Evolutionary conservation across 2,329 filamentous ascomycete species (phyloP), one percentile per base, ranked within the genome.

Genomic region (Phymatotrichopsis omnivora): DNA sequence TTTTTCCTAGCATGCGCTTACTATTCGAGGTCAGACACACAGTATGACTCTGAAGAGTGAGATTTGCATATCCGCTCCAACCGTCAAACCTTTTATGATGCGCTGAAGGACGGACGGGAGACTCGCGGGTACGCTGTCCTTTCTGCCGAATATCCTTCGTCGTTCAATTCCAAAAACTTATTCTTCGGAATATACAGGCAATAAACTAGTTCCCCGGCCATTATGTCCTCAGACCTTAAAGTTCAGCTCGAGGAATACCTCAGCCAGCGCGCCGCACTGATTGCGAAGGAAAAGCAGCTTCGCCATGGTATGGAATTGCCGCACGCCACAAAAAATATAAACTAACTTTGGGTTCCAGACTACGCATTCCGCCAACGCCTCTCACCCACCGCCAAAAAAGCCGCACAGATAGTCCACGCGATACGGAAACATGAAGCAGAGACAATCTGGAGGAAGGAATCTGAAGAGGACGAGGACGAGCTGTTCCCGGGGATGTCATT

Each of bases 401-500:
- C 91, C 23, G 82, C 82, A 60, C 71, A 73, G 43, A 89, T 96
- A 52, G 83, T 94, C 39, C 74, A 78, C 5, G 74, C 76, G 50
- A 91, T 95, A 59, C 78, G 86, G 32, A 73, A 76, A 40, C 75
- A 84, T 57, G 89, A 96, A 66, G 75, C 79, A 58, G 68, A 72
- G 41, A 79, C 76, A 2, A 68, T 89, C 49, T 94, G 86, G 87
- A 85, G 79, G 7, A 69, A 74, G 24, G 73, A 76, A 34, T 75
- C 82, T 38, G 78, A 87, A 59, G 71, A 74, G 53, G 66, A 75
- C 45, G 67, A 65, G n/a, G 63, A 67, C 20, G 70, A 76, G 56
- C 72, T 89, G 39, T 85, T 82, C 60, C 85, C 85, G 0, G 87
- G 87, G 8, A 93, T 94, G 81, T 91, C 93, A 82, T 95, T 94